phyloP scores from a whole-genome alignment of 805 yeast genomes.

The Candida sithepensis region DNA sequence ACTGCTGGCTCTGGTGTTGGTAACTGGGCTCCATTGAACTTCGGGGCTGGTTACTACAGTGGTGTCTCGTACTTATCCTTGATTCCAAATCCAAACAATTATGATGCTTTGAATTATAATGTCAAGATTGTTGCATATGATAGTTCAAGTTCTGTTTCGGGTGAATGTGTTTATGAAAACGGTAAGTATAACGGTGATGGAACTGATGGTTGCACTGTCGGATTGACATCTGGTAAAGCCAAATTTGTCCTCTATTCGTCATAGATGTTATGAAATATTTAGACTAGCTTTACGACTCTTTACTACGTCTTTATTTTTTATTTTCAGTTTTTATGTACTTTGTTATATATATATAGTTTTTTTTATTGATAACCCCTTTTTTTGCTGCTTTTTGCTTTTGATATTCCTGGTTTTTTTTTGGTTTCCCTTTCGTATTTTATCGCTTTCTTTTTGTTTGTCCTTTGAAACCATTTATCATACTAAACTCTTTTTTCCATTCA shows the following conservation, averaged over 20 bases:
- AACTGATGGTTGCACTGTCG: slow-evolving; percentile 77
- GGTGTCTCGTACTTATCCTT: slow-evolving; percentile 65
- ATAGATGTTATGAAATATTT: slow-evolving; percentile 1
- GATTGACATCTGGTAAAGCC: slow-evolving; percentile 34
- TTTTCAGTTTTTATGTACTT: neutral
- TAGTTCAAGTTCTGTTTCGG: slow-evolving; percentile 34
- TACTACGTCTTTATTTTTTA: neutral
- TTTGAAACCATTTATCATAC: neutral
- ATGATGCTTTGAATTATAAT: slow-evolving; percentile 55
- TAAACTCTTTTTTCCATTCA: no score
- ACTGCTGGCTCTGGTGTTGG: slow-evolving; percentile 54
- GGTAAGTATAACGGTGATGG: slow-evolving; percentile 52
- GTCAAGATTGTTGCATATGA: slow-evolving; percentile 75
- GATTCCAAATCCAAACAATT: slow-evolving; percentile 77
- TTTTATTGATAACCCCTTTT: neutral
- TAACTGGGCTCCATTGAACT: slow-evolving; percentile 77
- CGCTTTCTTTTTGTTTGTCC: neutral
- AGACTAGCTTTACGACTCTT: neutral
- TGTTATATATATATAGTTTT: neutral
- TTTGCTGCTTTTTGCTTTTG: neutral
- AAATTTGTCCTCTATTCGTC: no score
- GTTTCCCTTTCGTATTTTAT: neutral
- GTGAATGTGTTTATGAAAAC: slow-evolving; percentile 40
- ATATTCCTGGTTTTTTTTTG: neutral
- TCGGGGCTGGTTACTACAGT: slow-evolving; percentile 67